Base-by-base conservation (phyloP, 495 filamentous ascomycete species). In the Daldinia bambusicola region DNA sequence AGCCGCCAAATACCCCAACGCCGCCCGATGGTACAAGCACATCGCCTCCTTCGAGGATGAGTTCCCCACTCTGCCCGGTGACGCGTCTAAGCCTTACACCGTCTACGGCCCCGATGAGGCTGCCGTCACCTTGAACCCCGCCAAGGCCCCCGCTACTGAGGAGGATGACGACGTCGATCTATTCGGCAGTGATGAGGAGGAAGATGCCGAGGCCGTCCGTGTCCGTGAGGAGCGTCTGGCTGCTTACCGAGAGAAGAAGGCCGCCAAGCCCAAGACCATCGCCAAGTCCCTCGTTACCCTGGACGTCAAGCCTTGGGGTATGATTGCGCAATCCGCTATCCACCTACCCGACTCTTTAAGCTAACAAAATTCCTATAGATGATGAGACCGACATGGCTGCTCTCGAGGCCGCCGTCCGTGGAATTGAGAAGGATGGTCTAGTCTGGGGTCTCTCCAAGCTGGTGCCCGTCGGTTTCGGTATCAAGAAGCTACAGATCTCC, bases 401-500 rank as follows among this genome's bases (percentile, higher is more conserved):
- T 77, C 82, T 99, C 53, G 93, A 97, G 85, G 87, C 80, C 18
- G 85, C 91, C 72, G 94, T 98, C 75, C 93, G 93, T 78, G 83
- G 86, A 71, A 96, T 99, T 75, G 90, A 93, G 83, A 88, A 90
- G 86, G 95, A 99, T 69, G 95, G 95, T 81, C 90, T 99, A 62
- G 90, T 95, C 50, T 99, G 95, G 95, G 95, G 95, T 89, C 89
- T 87, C 71, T 94, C 91, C 78, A 94, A 95, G 86, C 84, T 97
- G 66, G 91, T 97, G 43, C 79, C 94, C 61, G 91, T 98, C 68
- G 88, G 93, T 77, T 99, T 94, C 88, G 96, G 96, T 84, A 97
- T 99, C 86, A 97, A 95, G 90, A 98, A 98, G 89, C 89, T 99
- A 69, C 96, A 98, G 88, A 96, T 99, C 88, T 98, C 92, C 89